Base-by-base conservation (phyloP, 352 stramenopile species). In the Phytophthora citrophthora region DNA sequence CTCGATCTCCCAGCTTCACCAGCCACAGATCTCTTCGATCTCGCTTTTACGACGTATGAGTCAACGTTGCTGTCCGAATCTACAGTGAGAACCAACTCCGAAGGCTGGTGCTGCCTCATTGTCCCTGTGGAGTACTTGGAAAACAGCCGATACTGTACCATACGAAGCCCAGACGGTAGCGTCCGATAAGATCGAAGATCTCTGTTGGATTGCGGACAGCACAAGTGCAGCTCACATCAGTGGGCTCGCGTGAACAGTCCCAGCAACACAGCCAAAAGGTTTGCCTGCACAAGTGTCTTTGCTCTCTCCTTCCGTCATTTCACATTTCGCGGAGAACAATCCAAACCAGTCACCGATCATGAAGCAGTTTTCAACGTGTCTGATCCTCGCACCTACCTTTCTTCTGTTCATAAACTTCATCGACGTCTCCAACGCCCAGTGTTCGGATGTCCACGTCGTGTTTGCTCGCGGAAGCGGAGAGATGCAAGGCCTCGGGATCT, bases 381-480 rank as follows among this genome's bases (percentile, higher is more conserved):
- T 47, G 8, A 31, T 40, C 16, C 23, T 64, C 4, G 56, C 46
- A 5, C 54, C 56, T 36, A 24, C 55, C 15, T 10, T 58, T 5
- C 24, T 64, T 8, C 29, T 64, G 15, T 18, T 58, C 9, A 6
- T 36, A 4, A 29, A 1, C 5, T 16, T 38, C 34, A 20, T 49
- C 32, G 61, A 40, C 43, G 3, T 50, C 11, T 40, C 51, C 24
- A 39, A 45, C 18, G 61, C 61, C 1, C 27, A 72, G 11, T 74
- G 65, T 38, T 70, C 65, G 6, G 65, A 74, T 38, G 65, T 74
- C 0, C 65, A 74, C 39, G 10, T 72, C n/a, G 65, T 78, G n/a
- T 81, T 76, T n/a, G 65, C 65, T 24, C 61, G 73, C 23, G 73
- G 73, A 12, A 81, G 57, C 11, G 50, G 51, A 10, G 65, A 79